Evolutionary conservation across 2,329 filamentous ascomycete species (phyloP), one percentile per base, ranked within the genome.

Genomic region (Penicillium corylophilum): DNA sequence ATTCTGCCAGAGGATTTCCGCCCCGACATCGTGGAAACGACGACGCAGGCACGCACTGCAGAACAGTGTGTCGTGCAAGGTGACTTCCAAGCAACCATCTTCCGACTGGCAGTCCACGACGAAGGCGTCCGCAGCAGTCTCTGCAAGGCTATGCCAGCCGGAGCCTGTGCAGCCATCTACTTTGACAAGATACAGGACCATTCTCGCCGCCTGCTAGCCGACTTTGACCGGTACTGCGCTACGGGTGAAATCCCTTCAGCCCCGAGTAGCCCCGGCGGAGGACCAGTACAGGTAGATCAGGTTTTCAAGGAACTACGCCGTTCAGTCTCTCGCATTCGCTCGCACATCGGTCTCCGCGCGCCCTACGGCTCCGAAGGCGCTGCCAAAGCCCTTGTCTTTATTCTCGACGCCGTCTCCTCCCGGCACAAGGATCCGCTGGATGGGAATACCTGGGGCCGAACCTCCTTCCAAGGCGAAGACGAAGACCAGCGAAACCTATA

Each of bases 41-140:
- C 64, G 4, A 61, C 62, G 15, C 63, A 69, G 16, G 53, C 60
- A 10, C 66, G 67, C 41, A 70, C 69, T 5, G 64, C 69, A 12
- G 72, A 74, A 43, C 68, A 76, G 45, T 75, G 74, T 54, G 72
- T 76, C 15, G 71, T 77, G 15, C 74, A 73, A 50, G 72, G 71
- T 2, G 74, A 77, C 51, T 67, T 78, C 12, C 70, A 72, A 47
- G 73, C 71, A 15, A 78, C 75, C 2, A 66, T 77, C 52, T 75
- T 77, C 57, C 68, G 73, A 22, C 70, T 76, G 5, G 74, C 74
- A 4, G 68, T 75, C 13, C 71, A 76, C 54, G 74, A 78, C 48
- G 69, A 74, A 36, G 64, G 64, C n/a, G 67, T 75, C 23, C 77
- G 70, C 54, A 60, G 62, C 16, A 70, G 70, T 44, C 65, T 78